A percentile compares a stretch with the other conserved stretches of the same genome.
These are phyloP conservation scores for Vitis rupestris DNA, from an alignment of 164 flowering plant species.

Conservation along the genomic window DNA sequence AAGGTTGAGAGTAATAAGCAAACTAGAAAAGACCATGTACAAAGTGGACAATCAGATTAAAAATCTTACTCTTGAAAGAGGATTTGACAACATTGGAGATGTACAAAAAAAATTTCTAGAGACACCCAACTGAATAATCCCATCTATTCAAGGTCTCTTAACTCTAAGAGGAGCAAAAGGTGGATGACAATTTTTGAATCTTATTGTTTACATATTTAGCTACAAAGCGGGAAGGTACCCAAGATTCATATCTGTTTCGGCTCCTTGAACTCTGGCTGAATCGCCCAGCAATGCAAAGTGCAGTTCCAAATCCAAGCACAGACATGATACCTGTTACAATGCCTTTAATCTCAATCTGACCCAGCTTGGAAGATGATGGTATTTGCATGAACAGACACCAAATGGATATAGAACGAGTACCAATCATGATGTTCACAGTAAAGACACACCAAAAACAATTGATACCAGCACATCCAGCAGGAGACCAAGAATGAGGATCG, in stretches of 20 bases:
- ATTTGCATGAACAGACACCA: neutral
- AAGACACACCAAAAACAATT: conserved; percentile 75
- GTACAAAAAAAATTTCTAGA: no score
- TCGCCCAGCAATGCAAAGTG: conserved; percentile 64
- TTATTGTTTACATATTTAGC: conserved; percentile 16
- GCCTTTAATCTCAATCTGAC: neutral
- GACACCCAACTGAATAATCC: no score
- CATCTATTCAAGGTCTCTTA: no score
- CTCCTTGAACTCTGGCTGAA: conserved; percentile 63
- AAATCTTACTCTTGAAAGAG: no score
- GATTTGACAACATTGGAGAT: no score
- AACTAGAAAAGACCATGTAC: no score
- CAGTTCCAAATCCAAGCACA: conserved; percentile 79
- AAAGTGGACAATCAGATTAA: no score
- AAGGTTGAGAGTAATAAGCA: no score
- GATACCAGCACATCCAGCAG: conserved; percentile 76
- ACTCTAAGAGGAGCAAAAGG: no score
- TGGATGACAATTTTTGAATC: no score
- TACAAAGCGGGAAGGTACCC: conserved; percentile 58
- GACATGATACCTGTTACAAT: conserved; percentile 64
- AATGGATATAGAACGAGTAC: conserved; percentile 23
- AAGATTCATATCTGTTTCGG: conserved; percentile 39
- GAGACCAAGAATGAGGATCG: conserved; percentile 72
- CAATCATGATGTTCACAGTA: conserved; percentile 74
- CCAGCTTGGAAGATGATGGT: neutral